Evolutionary conservation across 2,329 filamentous ascomycete genomes (phyloP), one percentile per base, ranked within the genome.

Genomic region (Ilyonectria sp.): DNA sequence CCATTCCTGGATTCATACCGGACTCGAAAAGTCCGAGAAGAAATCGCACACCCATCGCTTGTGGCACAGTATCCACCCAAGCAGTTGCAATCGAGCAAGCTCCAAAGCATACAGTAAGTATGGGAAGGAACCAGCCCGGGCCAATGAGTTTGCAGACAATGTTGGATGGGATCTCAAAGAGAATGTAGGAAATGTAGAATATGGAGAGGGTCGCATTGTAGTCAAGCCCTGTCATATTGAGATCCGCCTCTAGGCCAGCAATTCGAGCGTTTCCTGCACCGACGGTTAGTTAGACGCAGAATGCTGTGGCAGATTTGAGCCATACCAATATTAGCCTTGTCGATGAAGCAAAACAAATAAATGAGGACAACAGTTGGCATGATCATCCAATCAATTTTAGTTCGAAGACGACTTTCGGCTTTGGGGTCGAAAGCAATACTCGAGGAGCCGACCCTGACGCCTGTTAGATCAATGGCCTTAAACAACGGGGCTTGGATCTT

Each of bases 271-370:
- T 68, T 35, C 63, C 63, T 65, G 21, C 5, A 11, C 7, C 5
- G 2, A 43, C 17, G 10, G 19, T 21, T 35, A 52, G 15, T 5
- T 9, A 49, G 35, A n/a, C 40, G 15, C 15, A n/a, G 7, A 6
- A 17, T n/a, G 40, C 6, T 40, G 13, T 19, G 9, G 21, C 1
- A 17, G 13, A 21, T 9, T 2, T 8, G 8, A 37, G 17, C 23
- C 13, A 31, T 46, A 90, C 90, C 91, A 49, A 93, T 90, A 72
- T 93, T 93, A 19, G 90, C 89, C 13, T 91, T 85, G 74, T 93
- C 91, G 69, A 93, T 92, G 79, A 92, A 93, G 79, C 90, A 92
- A 73, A 93, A 62, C 3, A 62, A 37, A 9, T 66, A 49, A 46
- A 46, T 43, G 13, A 53, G 23, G 10, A 46, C 49, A 17, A 60